A percentile compares a stretch with the other conserved stretches of the same genome.
Evolutionary conservation across 108 stramenopile genomes (phyloP).

Genomic region (Hondaea fermentalgiana): DNA sequence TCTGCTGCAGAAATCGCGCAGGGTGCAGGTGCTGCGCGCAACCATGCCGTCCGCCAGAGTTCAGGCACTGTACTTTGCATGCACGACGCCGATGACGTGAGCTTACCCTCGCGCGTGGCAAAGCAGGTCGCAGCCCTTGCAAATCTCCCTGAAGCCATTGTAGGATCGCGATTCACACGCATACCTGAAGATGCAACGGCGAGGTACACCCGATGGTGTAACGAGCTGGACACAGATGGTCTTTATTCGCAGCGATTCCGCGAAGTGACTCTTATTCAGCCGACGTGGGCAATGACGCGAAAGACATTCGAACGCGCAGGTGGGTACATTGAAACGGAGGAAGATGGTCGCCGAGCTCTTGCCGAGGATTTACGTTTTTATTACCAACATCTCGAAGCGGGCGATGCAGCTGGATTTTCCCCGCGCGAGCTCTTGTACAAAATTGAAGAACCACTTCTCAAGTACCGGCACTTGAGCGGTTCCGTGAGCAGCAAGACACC

Average conservation of each 20-base stretch:
- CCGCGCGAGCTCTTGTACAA: not conserved
- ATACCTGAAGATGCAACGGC: slow-evolving; percentile 58
- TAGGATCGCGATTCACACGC: slow-evolving; percentile 9
- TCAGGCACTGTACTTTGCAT: not conserved
- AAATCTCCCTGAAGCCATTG: not conserved
- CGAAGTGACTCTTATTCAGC: slow-evolving; percentile 76
- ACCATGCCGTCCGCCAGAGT: not conserved
- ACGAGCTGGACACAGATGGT: slow-evolving; percentile 60
- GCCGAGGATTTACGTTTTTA: slow-evolving; percentile 80
- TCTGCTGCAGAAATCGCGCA: not conserved
- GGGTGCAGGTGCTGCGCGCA: not conserved
- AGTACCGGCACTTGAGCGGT: slow-evolving; percentile 65
- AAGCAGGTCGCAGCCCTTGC: not conserved
- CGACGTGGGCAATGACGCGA: slow-evolving; percentile 68
- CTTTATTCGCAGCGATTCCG: slow-evolving; percentile 66
- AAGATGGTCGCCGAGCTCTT: slow-evolving; percentile 31
- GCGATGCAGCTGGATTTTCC: not conserved
- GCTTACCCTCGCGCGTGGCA: not conserved
- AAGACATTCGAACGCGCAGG: slow-evolving; percentile 53
- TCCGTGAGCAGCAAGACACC: slow-evolving; percentile 66
- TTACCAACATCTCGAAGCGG: slow-evolving; percentile 59
- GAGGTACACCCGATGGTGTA: slow-evolving; percentile 79
- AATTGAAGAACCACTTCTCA: slow-evolving; percentile 38
- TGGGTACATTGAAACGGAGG: slow-evolving; percentile 58
- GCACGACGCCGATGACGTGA: slow-evolving; percentile 14